Percentiles rank a stretch among this genome's conserved stretches.
Conservation (phyloP, 139 green algal species). For the Chlorella sp. region DNA sequence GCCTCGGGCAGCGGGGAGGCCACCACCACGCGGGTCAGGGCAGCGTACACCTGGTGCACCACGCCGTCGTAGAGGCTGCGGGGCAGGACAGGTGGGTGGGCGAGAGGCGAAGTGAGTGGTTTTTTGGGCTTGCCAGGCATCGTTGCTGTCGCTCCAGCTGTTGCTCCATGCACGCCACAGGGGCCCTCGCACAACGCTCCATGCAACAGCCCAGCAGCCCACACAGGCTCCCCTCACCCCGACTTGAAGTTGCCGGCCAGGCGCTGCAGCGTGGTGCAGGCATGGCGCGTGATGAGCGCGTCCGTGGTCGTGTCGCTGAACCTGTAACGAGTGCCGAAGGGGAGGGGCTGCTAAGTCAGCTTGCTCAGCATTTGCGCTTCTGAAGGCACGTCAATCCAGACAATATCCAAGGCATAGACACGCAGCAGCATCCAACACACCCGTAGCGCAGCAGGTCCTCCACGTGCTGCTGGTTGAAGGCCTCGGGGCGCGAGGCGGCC, state of each 20-base stretch:
- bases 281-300: conserved; percentile 64
- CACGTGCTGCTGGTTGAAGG: conserved; percentile 50
- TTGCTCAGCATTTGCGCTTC: too few relatives aligned
- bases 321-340: too few relatives aligned
- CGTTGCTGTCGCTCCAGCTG: neutral
- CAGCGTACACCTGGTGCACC: conserved; percentile 47
- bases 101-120: neutral
- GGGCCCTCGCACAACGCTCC: neutral
- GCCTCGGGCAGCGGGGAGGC: conserved; percentile 50
- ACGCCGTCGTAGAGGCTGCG: conserved; percentile 38
- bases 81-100: neutral
- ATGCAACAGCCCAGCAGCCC: neutral
- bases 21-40: conserved; percentile 49
- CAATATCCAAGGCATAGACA: too few relatives aligned
- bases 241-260: conserved; percentile 35
- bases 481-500: conserved; percentile 50
- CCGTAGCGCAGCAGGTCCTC: conserved; percentile 53
- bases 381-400: too few relatives aligned
- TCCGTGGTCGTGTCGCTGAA: conserved; percentile 44
- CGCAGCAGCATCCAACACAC: too few relatives aligned
- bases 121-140: too few relatives aligned
- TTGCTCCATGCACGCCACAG: neutral
- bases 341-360: too few relatives aligned
- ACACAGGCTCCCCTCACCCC: neutral
- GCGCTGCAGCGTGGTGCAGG: conserved; percentile 53